Percentiles rank a stretch among this genome's conserved stretches.
Conservation (phyloP, 2,329 filamentous ascomycete species). For the Xylariaceae sp. region DNA sequence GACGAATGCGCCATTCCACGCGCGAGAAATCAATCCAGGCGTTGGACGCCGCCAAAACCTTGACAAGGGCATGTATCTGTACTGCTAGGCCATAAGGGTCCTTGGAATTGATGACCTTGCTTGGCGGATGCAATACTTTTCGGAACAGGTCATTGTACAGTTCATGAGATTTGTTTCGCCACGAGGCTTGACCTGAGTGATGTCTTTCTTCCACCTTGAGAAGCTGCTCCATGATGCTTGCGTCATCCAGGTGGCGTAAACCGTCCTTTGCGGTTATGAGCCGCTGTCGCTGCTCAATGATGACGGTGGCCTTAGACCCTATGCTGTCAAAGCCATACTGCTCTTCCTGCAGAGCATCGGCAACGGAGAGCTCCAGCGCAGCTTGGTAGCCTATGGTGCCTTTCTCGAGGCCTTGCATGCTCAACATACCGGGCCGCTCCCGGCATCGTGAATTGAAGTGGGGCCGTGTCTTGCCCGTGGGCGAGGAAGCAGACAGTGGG, state of each 20-base stretch:
- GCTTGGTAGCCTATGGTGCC: conserved; percentile 73
- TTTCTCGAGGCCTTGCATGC: conserved; percentile 73
- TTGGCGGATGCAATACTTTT: conserved; percentile 63
- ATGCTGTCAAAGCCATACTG: conserved; percentile 65
- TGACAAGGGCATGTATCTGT: conserved; percentile 72
- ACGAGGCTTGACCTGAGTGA: conserved; percentile 56
- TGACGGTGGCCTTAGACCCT: conserved; percentile 59
- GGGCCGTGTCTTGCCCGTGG: conserved; percentile 53
- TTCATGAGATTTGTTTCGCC: conserved; percentile 57
- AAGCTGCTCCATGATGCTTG: conserved; percentile 63
- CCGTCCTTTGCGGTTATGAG: conserved; percentile 60
- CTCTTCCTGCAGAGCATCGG: conserved; percentile 68
- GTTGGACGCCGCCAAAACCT: conserved; percentile 67
- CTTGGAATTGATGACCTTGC: conserved; percentile 59
- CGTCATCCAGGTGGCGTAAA: conserved; percentile 60
- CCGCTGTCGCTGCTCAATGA: conserved; percentile 63
- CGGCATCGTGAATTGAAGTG: conserved; percentile 65
- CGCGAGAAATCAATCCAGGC: conserved; percentile 78
- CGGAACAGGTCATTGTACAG: conserved; percentile 68
- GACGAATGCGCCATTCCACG: conserved; percentile 75
- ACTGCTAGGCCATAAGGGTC: conserved; percentile 69
- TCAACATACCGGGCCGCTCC: conserved; percentile 74
- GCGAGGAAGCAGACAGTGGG: conserved; percentile 50
- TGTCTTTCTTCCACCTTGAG: conserved; percentile 62
- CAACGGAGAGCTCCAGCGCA: conserved; percentile 68